A percentile compares a stretch with the other conserved stretches of the same genome.
Evolutionary conservation across 2,329 filamentous ascomycete species (phyloP).

Genomic region (Talaromyces sp.): DNA sequence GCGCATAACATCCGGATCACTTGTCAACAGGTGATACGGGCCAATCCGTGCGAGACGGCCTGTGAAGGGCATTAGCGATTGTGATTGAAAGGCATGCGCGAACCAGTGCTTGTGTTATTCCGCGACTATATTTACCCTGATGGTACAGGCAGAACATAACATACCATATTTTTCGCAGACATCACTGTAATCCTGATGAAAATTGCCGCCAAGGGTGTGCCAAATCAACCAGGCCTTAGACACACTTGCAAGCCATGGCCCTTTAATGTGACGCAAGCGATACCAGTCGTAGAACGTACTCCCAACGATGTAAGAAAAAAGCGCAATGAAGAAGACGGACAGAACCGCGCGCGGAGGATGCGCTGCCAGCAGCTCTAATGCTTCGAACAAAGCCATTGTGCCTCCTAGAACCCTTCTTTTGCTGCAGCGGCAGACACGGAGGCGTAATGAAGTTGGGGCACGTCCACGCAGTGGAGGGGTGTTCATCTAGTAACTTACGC

Average conservation of each 20-base stretch:
- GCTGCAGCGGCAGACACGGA: neutral
- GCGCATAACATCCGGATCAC: neutral
- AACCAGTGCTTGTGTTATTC: neutral
- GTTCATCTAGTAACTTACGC: too few species aligned
- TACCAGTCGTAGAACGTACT: neutral
- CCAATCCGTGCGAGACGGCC: neutral
- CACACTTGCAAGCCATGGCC: neutral
- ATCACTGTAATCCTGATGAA: neutral
- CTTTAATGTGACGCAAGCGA: neutral
- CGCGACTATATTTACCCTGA: neutral
- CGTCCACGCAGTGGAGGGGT: too few species aligned
- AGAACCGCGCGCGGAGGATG: neutral
- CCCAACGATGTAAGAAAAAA: neutral
- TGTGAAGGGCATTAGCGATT: neutral
- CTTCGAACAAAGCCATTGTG: neutral
- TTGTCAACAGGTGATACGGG: neutral
- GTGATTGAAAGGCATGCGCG: neutral
- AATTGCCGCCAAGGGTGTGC: neutral
- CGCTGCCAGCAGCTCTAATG: neutral
- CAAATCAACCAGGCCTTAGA: neutral
- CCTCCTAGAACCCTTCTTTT: neutral
- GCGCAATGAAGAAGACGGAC: neutral
- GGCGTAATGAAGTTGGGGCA: too few species aligned
- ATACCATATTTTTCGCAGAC: neutral
- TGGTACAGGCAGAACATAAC: neutral